Conservation (phyloP, 1,139 yeast genomes). For the Taiozyma sp. region DNA sequence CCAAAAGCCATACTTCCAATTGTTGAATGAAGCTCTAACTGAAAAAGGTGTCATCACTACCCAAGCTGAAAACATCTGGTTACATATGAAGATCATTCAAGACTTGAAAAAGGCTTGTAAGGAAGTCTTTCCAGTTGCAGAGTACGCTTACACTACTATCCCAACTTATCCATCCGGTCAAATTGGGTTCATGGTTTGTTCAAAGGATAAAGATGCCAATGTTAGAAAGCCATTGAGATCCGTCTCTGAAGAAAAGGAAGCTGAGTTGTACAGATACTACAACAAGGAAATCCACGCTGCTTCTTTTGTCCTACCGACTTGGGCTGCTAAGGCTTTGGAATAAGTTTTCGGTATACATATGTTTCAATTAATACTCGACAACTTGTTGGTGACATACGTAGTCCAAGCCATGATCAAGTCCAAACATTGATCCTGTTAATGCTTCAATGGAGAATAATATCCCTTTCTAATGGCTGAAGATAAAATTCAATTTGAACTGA, state of each 20-base stretch:
- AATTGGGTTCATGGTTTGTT: constrained; percentile 90
- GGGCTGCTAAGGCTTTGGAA: constrained; percentile 52
- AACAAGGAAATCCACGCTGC: constrained; percentile 77
- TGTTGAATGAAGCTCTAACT: constrained; percentile 74
- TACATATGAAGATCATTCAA: constrained; percentile 74
- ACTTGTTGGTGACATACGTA: neutral
- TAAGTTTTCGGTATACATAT: neutral
- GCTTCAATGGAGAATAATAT: no score
- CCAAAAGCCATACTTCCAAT: constrained; percentile 80
- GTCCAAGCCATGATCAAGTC: neutral
- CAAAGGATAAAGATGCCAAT: constrained; percentile 60
- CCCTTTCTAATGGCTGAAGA: no score
- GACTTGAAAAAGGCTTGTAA: constrained; percentile 70
- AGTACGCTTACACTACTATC: constrained; percentile 81
- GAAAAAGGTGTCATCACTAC: constrained; percentile 86
- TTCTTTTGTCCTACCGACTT: constrained; percentile 81
- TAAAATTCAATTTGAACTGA: no score
- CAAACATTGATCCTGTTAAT: no score
- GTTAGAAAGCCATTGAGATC: constrained; percentile 66
- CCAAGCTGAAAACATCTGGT: constrained; percentile 89
- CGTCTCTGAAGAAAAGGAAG: constrained; percentile 58
- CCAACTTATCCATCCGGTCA: constrained; percentile 96
- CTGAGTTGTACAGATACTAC: constrained; percentile 67
- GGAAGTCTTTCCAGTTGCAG: constrained; percentile 81
- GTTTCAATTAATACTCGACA: neutral